A percentile compares a stretch with the other conserved stretches of the same genome.
Evolutionary conservation across 192 early-diverging fungal species (phyloP).

Genomic region (Irineochytrium annulatum): DNA sequence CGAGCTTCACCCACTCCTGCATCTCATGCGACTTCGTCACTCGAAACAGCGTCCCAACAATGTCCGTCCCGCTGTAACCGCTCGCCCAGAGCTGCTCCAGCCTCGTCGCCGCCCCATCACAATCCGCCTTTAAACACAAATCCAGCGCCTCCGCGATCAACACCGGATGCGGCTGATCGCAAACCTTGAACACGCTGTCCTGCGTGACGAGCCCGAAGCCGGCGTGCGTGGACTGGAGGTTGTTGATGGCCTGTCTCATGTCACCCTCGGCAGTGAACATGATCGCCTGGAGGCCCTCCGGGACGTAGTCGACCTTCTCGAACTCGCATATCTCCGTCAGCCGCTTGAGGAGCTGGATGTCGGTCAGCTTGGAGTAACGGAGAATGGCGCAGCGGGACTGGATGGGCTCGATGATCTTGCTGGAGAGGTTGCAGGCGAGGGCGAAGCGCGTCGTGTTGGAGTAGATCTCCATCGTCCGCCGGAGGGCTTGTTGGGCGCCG

Average conservation of each 20-base stretch:
- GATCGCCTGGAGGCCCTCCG: conserved; percentile 87
- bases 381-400: conserved; percentile 93
- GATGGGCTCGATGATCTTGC: conserved; percentile 98
- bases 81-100: conserved; percentile 69
- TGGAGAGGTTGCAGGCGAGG: conserved; percentile 91
- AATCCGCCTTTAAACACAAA: conserved; percentile 62
- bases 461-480: conserved; percentile 98
- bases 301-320: conserved; percentile 81
- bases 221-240: conserved; percentile 83
- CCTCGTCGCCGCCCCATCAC: conserved; percentile 66
- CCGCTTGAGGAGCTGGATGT: conserved; percentile 74
- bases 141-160: conserved; percentile 70
- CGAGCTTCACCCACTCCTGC: conserved; percentile 77
- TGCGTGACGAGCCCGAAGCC: conserved; percentile 82
- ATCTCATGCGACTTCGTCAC: conserved; percentile 79
- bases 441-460: conserved; percentile 94
- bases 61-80: conserved; percentile 87
- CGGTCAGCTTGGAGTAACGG: conserved; percentile 74
- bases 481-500: conserved; percentile 94
- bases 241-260: conserved; percentile 98
- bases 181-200: conserved; percentile 95
- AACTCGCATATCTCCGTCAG: conserved; percentile 76
- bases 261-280: conserved; percentile 97
- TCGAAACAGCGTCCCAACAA: conserved; percentile 86
- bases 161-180: conserved; percentile 94